Evolutionary conservation across 495 filamentous ascomycete genomes (phyloP).

Genomic region (Penicillium dipodomyicola): DNA sequence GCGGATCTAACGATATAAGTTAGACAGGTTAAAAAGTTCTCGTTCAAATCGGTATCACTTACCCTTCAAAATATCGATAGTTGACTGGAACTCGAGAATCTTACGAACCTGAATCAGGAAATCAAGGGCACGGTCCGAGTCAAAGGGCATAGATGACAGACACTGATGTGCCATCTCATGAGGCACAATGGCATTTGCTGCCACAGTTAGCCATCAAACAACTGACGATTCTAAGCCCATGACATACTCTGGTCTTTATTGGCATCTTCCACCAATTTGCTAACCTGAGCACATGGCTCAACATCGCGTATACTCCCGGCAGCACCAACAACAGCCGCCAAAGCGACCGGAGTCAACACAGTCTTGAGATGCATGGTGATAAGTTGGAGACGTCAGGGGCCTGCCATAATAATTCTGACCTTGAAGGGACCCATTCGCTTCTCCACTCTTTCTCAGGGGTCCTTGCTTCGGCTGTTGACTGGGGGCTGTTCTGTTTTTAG

Average conservation of each 20-base stretch:
- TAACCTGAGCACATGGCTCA: constrained; percentile 30
- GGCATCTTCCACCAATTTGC: constrained; percentile 20
- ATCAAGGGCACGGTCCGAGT: constrained; percentile 45
- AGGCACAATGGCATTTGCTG: constrained; percentile 20
- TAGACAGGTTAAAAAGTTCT: not conserved
- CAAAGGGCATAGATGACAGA: constrained; percentile 56
- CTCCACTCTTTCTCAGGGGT: constrained; percentile 25
- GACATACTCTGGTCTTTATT: constrained; percentile 21
- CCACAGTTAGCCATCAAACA: constrained; percentile 17
- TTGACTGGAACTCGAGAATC: constrained; percentile 57
- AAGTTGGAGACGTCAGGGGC: constrained; percentile 12
- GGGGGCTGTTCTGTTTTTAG: constrained; percentile 21
- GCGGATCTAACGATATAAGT: constrained; percentile 37
- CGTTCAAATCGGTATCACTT: not conserved
- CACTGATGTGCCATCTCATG: constrained; percentile 47
- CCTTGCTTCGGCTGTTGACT: constrained; percentile 20
- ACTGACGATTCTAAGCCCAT: not conserved
- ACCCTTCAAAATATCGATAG: constrained; percentile 50
- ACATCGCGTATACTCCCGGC: constrained; percentile 17
- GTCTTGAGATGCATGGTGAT: constrained; percentile 21
- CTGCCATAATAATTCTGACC: not conserved
- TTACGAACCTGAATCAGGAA: constrained; percentile 56
- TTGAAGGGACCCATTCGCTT: not conserved
- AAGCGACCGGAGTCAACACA: constrained; percentile 16
- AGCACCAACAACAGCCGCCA: constrained; percentile 17